These are phyloP conservation scores for Petunia secreta DNA, from an alignment of 257 asterid genomes.

Conservation along the genomic window DNA sequence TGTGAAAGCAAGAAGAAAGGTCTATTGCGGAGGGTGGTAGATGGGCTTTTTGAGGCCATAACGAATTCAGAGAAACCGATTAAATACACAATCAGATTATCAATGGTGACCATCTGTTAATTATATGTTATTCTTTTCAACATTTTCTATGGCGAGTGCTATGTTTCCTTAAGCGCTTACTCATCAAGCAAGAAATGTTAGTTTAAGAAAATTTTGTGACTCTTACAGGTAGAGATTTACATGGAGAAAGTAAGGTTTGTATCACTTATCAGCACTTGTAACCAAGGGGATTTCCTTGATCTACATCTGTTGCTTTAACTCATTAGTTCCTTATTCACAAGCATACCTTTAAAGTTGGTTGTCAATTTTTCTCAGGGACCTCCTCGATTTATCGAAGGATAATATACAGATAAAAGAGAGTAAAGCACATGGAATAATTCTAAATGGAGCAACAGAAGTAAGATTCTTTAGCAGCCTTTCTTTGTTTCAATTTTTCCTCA, in stretches of 20 bases:
- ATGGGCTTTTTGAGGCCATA: constrained; percentile 59
- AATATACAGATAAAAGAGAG: constrained; percentile 79
- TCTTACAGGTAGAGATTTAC: constrained; percentile 78
- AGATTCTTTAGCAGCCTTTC: background rate
- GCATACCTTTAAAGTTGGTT: background rate
- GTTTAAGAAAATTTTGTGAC: constrained; percentile 23
- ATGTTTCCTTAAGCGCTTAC: background rate
- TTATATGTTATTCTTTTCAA: constrained; percentile 1
- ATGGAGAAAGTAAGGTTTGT: constrained; percentile 89
- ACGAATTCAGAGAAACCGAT: constrained; percentile 48
- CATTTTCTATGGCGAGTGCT: background rate
- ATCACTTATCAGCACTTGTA: background rate
- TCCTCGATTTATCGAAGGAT: constrained; percentile 79
- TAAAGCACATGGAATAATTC: constrained; percentile 63
- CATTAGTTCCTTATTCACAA: constrained; percentile 1
- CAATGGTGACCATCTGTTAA: constrained; percentile 57
- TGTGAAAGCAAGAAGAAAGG: constrained; percentile 60
- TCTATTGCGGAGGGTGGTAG: constrained; percentile 69
- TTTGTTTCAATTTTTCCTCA: background rate
- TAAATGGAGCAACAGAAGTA: constrained; percentile 76
- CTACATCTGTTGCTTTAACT: constrained; percentile 23
- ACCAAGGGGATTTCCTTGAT: background rate
- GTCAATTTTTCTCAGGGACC: constrained; percentile 59
- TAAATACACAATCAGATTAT: constrained; percentile 56
- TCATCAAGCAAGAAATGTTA: background rate